Evolutionary conservation across 2,329 filamentous ascomycete species (phyloP).

Genomic region (Ploettnerulaceae sp.): DNA sequence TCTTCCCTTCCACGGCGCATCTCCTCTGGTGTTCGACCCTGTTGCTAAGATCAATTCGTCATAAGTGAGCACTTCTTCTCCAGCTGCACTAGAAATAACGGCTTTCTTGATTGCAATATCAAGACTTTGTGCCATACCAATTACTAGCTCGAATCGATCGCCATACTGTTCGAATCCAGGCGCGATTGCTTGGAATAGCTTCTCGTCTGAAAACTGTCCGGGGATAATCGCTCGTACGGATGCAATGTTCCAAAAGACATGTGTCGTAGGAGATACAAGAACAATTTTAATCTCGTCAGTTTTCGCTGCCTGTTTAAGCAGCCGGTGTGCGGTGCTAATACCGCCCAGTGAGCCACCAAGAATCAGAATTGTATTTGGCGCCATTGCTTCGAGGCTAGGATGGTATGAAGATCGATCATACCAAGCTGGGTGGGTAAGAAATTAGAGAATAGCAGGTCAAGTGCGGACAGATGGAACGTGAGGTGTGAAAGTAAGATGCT

Average conservation of each 20-base stretch:
- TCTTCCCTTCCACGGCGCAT: conserved; percentile 47
- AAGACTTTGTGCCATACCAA: conserved; percentile 44
- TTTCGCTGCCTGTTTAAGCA: conserved; percentile 30
- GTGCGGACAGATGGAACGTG: too few relatives aligned
- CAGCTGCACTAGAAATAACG: conserved; percentile 35
- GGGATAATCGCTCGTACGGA: conserved; percentile 43
- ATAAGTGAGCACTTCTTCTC: conserved; percentile 39
- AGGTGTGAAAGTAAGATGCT: too few relatives aligned
- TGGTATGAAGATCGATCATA: too few relatives aligned
- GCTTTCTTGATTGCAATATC: conserved; percentile 41
- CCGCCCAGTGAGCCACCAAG: conserved; percentile 33
- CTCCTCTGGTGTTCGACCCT: conserved; percentile 41
- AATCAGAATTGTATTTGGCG: conserved; percentile 31
- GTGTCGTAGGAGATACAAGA: conserved; percentile 47
- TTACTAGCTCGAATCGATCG: conserved; percentile 48
- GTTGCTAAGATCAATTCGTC: conserved; percentile 52
- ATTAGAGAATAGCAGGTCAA: too few relatives aligned
- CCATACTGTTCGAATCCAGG: conserved; percentile 46
- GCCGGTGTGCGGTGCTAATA: conserved; percentile 31
- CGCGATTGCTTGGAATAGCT: conserved; percentile 37
- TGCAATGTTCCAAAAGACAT: conserved; percentile 48
- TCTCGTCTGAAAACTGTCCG: conserved; percentile 41
- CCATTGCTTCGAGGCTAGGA: too few relatives aligned
- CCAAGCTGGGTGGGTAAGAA: too few relatives aligned
- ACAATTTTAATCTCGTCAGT: conserved; percentile 46